Evolutionary conservation across 768 basidiomycete species (phyloP).

Genomic region (Russula brevipes): DNA sequence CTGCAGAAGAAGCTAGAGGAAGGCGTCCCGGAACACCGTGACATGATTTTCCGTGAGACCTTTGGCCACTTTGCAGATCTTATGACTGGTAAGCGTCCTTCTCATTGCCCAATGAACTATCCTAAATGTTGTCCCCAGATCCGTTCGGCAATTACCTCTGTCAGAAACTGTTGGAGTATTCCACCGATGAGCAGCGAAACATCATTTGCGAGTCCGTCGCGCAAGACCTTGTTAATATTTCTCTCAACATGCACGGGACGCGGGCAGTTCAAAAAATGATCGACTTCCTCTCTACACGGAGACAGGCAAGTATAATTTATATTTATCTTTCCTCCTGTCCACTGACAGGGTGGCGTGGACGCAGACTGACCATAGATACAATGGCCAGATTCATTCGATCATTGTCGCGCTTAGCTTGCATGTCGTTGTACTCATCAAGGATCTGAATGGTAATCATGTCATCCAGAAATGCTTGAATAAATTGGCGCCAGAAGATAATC

Average conservation of each 20-base stretch:
- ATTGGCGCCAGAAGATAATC: constrained; percentile 96
- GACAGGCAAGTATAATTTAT: constrained; percentile 65
- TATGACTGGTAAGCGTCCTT: constrained; percentile 73
- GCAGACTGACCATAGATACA: constrained; percentile 78
- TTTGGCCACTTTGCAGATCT: constrained; percentile 96
- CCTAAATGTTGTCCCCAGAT: constrained; percentile 43
- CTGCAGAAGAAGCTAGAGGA: constrained; percentile 99
- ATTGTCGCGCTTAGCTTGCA: constrained; percentile 95
- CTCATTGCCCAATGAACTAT: neutral
- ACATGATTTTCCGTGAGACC: constrained; percentile 99
- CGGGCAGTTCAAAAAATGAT: constrained; percentile 99
- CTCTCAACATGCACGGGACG: constrained; percentile 99
- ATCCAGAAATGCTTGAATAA: constrained; percentile 99
- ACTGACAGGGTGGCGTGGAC: constrained; percentile 44
- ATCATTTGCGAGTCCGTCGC: constrained; percentile 97
- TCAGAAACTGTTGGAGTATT: constrained; percentile 95
- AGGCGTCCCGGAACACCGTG: constrained; percentile 89
- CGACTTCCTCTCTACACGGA: constrained; percentile 91
- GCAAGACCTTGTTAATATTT: constrained; percentile 95
- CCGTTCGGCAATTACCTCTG: constrained; percentile 99
- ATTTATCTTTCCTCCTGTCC: constrained; percentile 37
- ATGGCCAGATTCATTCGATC: constrained; percentile 92
- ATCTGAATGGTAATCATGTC: constrained; percentile 94
- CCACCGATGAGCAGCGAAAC: constrained; percentile 95
- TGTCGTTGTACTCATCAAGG: constrained; percentile 99